Evolutionary conservation across 129 eudicot species (phyloP).

Genomic region (Heracleum sosnowskyi): DNA sequence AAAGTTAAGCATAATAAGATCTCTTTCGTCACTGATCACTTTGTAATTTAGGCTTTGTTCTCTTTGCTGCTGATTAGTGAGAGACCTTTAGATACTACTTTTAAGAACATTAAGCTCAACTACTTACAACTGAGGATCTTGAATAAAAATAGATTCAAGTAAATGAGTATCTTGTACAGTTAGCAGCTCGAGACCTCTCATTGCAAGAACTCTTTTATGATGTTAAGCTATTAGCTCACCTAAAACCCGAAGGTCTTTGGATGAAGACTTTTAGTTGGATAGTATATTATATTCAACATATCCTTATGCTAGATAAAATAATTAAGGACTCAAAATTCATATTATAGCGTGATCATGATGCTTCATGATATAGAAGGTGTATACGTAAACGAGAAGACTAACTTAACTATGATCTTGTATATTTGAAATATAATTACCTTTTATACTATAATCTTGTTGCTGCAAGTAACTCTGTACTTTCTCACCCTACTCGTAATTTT

Average conservation of each 20-base stretch:
- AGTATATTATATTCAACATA: neutral
- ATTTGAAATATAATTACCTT: neutral
- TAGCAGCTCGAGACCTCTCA: neutral
- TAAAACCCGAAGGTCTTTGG: neutral
- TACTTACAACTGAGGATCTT: neutral
- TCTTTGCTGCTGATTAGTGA: neutral
- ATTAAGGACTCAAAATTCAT: slow-evolving; percentile 6
- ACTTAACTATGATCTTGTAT: slow-evolving; percentile 27
- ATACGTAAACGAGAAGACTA: slow-evolving; percentile 34
- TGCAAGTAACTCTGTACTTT: slow-evolving; percentile 1
- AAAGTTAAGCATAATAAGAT: too few species aligned
- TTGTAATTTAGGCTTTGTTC: neutral
- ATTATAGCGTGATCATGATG: slow-evolving; percentile 24
- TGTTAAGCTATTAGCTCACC: neutral
- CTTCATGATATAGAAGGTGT: slow-evolving; percentile 14
- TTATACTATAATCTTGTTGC: neutral
- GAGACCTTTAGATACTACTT: neutral
- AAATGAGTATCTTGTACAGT: neutral
- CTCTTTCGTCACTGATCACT: too few species aligned
- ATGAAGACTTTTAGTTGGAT: neutral
- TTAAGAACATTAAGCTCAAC: too few species aligned
- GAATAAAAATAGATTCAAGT: neutral
- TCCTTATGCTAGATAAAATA: slow-evolving; percentile 16
- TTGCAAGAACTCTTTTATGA: neutral
- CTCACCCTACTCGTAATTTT: slow-evolving; percentile 11